Percentiles rank a stretch among this genome's conserved stretches.
These are phyloP conservation scores for Nitzschia inconspicua DNA, from an alignment of 108 stramenopile species.

Conservation along the genomic window DNA sequence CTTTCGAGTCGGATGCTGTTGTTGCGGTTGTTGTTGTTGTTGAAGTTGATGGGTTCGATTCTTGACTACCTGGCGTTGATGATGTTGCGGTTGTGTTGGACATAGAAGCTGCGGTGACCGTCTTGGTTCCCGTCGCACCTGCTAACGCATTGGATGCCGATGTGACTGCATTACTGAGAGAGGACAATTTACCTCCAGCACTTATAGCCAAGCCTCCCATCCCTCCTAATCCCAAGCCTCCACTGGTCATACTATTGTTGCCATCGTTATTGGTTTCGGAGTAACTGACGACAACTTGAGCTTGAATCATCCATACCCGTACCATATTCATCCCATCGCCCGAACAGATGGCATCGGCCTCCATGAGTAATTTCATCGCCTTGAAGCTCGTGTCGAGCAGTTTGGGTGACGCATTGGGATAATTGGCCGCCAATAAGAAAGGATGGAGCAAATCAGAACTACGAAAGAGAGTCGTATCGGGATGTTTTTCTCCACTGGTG, in stretches of 20 bases:
- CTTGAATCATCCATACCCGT: constrained; percentile 77
- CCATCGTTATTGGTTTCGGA: constrained; percentile 12
- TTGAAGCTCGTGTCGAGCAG: constrained; percentile 66
- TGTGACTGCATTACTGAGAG: not conserved
- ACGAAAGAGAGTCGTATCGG: constrained; percentile 76
- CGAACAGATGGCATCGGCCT: constrained; percentile 77
- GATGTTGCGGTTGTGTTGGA: no score
- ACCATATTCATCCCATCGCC: constrained; percentile 70
- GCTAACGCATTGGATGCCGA: not conserved
- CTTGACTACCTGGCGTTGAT: no score
- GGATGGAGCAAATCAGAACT: constrained; percentile 79
- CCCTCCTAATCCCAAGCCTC: no score
- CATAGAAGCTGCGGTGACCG: not conserved
- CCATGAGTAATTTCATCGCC: constrained; percentile 61
- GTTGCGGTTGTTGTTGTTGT: not conserved
- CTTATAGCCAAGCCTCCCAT: no score
- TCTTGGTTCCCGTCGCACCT: not conserved
- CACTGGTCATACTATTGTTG: not conserved
- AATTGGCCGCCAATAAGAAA: constrained; percentile 76
- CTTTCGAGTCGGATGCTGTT: not conserved
- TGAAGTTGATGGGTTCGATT: no score
- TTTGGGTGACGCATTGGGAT: constrained; percentile 66
- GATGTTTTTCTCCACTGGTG: constrained; percentile 38
- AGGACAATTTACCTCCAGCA: not conserved
- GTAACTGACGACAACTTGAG: constrained; percentile 50